These are phyloP conservation scores for Wallacemonas rigidus DNA, from an alignment of 208 protist species.

Conservation along the genomic window DNA sequence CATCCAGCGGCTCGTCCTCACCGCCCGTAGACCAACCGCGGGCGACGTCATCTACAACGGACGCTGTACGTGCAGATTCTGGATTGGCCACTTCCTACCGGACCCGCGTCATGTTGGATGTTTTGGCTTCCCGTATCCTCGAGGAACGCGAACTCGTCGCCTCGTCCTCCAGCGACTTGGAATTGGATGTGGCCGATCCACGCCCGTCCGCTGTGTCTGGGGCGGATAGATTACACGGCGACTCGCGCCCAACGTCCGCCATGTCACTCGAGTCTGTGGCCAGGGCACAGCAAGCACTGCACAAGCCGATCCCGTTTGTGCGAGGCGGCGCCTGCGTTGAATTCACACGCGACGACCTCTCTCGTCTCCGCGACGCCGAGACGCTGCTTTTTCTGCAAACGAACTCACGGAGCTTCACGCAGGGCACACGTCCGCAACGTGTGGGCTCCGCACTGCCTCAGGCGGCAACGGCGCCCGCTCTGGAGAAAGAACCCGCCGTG, in stretches of 20 bases:
- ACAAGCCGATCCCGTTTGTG: constrained; percentile 46
- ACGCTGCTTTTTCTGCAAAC: constrained; percentile 56
- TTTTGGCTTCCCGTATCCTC: constrained; percentile 44
- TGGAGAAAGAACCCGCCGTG: too few species aligned
- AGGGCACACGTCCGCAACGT: constrained; percentile 23
- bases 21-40: too few species aligned
- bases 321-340: constrained; percentile 44
- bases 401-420: constrained; percentile 44
- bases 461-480: neutral
- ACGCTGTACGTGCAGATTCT: neutral
- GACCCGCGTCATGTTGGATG: constrained; percentile 24
- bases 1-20: too few species aligned
- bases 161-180: constrained; percentile 14
- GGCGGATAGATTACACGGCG: neutral
- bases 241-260: neutral
- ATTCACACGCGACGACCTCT: constrained; percentile 63
- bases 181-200: neutral
- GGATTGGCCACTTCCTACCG: neutral
- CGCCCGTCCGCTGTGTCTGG: too few species aligned
- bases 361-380: constrained; percentile 53
- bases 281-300: constrained; percentile 49
- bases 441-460: neutral
- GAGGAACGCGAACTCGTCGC: constrained; percentile 23
- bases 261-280: constrained; percentile 54
- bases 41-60: neutral